These are phyloP conservation scores for Pyricularia grisea DNA, from an alignment of 2,329 filamentous ascomycete genomes.

Conservation along the genomic window DNA sequence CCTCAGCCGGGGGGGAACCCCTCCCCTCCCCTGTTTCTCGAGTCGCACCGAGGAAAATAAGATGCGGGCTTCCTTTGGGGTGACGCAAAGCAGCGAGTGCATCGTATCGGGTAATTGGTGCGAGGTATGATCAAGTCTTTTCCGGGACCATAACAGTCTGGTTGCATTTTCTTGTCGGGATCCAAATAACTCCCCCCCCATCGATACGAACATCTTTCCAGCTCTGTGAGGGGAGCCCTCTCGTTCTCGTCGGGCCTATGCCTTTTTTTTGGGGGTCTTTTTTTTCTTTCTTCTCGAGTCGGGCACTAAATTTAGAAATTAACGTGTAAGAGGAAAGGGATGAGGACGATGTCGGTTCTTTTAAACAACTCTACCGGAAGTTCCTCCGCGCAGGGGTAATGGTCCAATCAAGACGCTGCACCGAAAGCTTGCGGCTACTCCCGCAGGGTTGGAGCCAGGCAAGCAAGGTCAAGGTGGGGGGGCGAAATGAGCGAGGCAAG, in stretches of 20 bases:
- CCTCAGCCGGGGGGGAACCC: background rate
- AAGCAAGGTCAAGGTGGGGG: background rate
- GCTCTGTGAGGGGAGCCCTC: background rate
- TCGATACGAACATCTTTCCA: background rate
- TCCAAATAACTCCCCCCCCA: background rate
- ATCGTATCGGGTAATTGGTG: constrained; percentile 1
- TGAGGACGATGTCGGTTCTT: background rate
- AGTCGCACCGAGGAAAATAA: background rate
- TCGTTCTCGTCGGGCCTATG: background rate
- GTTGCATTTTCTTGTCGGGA: background rate
- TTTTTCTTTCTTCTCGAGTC: background rate
- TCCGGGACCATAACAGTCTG: background rate
- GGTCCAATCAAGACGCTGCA: background rate
- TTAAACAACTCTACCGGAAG: background rate
- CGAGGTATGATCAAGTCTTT: background rate
- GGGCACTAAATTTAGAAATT: background rate
- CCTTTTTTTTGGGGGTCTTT: background rate
- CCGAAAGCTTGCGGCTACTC: background rate
- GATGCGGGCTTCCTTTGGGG: background rate
- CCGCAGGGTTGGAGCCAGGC: background rate
- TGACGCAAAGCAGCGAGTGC: background rate
- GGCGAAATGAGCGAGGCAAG: background rate
- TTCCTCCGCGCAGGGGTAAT: background rate
- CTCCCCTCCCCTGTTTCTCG: background rate
- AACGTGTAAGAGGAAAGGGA: background rate